Percentiles rank a stretch among this genome's conserved stretches.
Conservation (phyloP, 257 asterid genomes). For the Solanum dulcamara region DNA sequence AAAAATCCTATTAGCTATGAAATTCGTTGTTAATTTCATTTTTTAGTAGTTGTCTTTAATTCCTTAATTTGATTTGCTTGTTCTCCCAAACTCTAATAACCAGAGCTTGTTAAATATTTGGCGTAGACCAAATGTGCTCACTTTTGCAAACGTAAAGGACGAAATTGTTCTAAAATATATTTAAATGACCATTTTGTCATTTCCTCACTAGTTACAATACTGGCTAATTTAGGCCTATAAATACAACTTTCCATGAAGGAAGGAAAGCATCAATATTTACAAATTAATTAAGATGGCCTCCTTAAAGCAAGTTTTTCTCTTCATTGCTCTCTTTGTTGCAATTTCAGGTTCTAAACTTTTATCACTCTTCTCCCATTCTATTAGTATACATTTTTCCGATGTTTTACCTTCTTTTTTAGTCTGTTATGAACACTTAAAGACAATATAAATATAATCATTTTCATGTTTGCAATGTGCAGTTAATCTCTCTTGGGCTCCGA, state of each 20-base stretch:
- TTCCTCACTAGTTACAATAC: not conserved
- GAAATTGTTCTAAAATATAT: not conserved
- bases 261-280: not conserved
- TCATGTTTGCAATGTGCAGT: not conserved
- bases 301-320: not conserved
- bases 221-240: not conserved
- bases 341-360: not conserved
- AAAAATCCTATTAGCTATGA: no score
- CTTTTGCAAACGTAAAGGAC: not conserved
- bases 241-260: not conserved
- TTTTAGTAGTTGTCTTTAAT: no score
- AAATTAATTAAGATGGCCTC: not conserved
- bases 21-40: no score
- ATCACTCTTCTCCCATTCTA: not conserved
- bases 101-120: not conserved
- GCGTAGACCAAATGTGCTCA: not conserved
- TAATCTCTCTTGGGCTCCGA: not conserved
- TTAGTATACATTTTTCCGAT: not conserved
- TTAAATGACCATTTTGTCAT: not conserved
- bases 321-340: not conserved
- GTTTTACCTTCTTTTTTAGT: not conserved
- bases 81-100: no score
- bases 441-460: not conserved
- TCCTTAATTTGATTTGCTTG: no score
- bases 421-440: no score